Conservation (phyloP, 768 basidiomycete genomes). For the Astraeus odoratus region DNA sequence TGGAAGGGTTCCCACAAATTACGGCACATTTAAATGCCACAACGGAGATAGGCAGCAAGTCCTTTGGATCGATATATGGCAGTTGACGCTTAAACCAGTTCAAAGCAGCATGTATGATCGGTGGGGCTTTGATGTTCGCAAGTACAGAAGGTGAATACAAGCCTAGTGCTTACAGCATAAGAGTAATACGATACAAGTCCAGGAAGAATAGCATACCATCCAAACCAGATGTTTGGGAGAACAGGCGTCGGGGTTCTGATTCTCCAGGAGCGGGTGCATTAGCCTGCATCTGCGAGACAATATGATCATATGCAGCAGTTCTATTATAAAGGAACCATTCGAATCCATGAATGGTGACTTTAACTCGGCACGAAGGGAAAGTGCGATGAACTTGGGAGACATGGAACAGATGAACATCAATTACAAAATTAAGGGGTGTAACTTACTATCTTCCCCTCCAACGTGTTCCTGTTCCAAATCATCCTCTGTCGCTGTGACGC, state of each 20-base stretch:
- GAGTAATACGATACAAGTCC: not conserved
- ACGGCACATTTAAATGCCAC: constrained; percentile 75
- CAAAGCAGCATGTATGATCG: constrained; percentile 34
- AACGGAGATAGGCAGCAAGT: constrained; percentile 82
- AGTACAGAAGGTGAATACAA: constrained; percentile 22
- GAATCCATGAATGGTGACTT: constrained; percentile 73
- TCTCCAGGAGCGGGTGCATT: constrained; percentile 14
- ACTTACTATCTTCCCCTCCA: constrained; percentile 50
- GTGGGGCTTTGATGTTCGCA: constrained; percentile 21
- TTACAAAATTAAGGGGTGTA: constrained; percentile 3
- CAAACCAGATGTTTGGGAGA: constrained; percentile 32
- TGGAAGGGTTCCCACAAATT: constrained; percentile 80
- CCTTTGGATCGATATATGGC: constrained; percentile 70
- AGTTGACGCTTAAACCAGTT: constrained; percentile 54
- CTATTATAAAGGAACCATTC: constrained; percentile 94
- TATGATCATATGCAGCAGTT: constrained; percentile 83
- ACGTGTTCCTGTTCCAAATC: constrained; percentile 46
- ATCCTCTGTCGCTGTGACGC: constrained; percentile 68
- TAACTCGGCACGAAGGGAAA: constrained; percentile 69
- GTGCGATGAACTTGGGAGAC: constrained; percentile 29
- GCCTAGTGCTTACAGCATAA: constrained; percentile 10
- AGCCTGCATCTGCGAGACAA: constrained; percentile 67
- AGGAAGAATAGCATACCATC: constrained; percentile 32
- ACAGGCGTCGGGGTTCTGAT: constrained; percentile 31
- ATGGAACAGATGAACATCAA: constrained; percentile 9